phyloP scores from a whole-genome alignment of 495 filamentous ascomycete genomes.

The Cetradonia linearis region DNA sequence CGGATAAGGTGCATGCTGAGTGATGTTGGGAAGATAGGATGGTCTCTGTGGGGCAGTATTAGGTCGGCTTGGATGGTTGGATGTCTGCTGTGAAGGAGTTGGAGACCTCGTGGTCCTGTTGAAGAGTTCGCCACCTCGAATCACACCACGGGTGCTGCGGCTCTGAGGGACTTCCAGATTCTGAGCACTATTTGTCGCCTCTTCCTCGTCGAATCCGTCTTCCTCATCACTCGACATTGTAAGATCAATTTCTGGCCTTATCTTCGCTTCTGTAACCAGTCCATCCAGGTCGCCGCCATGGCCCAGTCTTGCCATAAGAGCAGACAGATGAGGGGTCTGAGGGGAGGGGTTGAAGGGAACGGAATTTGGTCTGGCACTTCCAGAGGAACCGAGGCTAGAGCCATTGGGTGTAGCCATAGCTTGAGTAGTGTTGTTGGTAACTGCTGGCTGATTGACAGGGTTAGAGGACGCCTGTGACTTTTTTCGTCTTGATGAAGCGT shows the following conservation, averaged over 20 bases:
- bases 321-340: conserved; percentile 66
- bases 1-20: conserved; percentile 19
- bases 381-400: background rate
- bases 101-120: conserved; percentile 49
- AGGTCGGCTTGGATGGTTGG: conserved; percentile 44
- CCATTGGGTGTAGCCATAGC: conserved; percentile 1
- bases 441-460: background rate
- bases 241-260: conserved; percentile 39
- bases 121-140: conserved; percentile 35
- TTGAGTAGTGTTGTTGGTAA: background rate
- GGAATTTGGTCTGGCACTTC: background rate
- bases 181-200: conserved; percentile 24
- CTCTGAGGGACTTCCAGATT: conserved; percentile 20
- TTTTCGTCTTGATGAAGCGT: conserved; percentile 37
- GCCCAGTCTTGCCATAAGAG: conserved; percentile 54
- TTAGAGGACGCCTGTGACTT: background rate
- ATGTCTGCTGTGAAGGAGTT: conserved; percentile 39
- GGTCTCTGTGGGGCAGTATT: conserved; percentile 15
- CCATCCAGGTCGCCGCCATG: conserved; percentile 52
- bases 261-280: conserved; percentile 48
- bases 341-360: conserved; percentile 48
- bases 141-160: conserved; percentile 28
- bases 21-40: conserved; percentile 9
- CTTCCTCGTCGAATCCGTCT: conserved; percentile 31
- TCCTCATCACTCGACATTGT: conserved; percentile 31